These are phyloP conservation scores for Pichia sp. DNA, from an alignment of 1,139 yeast genomes.

Conservation along the genomic window DNA sequence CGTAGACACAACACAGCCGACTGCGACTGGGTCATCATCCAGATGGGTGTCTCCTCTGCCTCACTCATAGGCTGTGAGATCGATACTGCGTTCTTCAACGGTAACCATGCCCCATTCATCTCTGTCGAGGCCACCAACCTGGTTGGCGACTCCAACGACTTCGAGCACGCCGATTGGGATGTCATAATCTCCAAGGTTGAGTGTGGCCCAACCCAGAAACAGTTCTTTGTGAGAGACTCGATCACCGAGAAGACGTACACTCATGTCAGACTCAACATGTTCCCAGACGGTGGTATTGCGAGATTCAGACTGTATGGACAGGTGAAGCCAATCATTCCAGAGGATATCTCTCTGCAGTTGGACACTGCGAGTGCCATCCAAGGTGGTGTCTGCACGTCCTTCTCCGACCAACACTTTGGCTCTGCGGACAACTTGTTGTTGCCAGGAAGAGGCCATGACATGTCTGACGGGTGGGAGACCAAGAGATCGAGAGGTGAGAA, in stretches of 20 bases:
- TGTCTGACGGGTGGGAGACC: slow-evolving; percentile 99
- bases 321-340: slow-evolving; percentile 63
- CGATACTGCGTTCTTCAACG: slow-evolving; percentile 89
- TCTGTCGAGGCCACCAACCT: slow-evolving; percentile 71
- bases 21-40: slow-evolving; percentile 81
- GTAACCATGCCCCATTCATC: slow-evolving; percentile 89
- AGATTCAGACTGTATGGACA: slow-evolving; percentile 84
- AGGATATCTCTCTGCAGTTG: slow-evolving; percentile 41
- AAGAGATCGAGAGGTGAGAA: slow-evolving; percentile 76
- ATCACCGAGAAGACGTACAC: slow-evolving; percentile 62
- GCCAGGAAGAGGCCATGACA: slow-evolving; percentile 92
- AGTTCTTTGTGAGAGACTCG: slow-evolving; percentile 63
- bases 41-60: slow-evolving; percentile 82
- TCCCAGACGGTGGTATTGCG: slow-evolving; percentile 97
- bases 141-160: slow-evolving; percentile 29
- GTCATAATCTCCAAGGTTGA: slow-evolving; percentile 61
- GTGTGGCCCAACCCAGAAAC: slow-evolving; percentile 86
- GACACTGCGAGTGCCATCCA: slow-evolving; percentile 80
- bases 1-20: slow-evolving; percentile 82
- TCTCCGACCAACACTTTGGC: slow-evolving; percentile 91
- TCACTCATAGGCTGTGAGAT: slow-evolving; percentile 75
- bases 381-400: slow-evolving; percentile 83
- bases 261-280: slow-evolving; percentile 81
- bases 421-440: slow-evolving; percentile 80
- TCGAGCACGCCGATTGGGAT: slow-evolving; percentile 55